A percentile compares a stretch with the other conserved stretches of the same genome.
Conservation (phyloP, 371 early-diverging fungal species). For the Mortierella sp. region DNA sequence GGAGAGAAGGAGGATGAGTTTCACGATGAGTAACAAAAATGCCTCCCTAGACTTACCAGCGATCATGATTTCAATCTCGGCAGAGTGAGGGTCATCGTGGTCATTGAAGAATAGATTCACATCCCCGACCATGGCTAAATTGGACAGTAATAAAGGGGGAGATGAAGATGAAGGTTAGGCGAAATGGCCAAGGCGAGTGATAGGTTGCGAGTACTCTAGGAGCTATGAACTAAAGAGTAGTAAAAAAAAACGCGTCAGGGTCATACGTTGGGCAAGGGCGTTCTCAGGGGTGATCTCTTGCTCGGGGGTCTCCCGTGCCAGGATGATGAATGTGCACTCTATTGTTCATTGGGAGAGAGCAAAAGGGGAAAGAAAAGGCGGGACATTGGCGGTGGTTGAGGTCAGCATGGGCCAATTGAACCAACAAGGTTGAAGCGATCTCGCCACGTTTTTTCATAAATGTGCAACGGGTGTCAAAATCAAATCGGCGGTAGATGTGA, state of each 20-base stretch:
- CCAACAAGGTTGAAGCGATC: background rate
- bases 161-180: background rate
- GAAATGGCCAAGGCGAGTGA: background rate
- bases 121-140: constrained; percentile 89
- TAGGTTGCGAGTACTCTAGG: too few relatives aligned
- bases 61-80: constrained; percentile 96
- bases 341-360: background rate
- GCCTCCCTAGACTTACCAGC: constrained; percentile 70
- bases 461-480: background rate
- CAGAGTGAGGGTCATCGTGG: constrained; percentile 76
- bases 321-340: constrained; percentile 83
- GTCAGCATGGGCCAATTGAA: background rate
- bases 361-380: background rate
- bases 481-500: background rate
- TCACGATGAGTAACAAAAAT: background rate
- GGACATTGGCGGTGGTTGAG: background rate
- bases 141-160: background rate
- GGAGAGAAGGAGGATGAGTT: background rate
- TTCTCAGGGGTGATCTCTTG: constrained; percentile 58
- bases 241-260: background rate
- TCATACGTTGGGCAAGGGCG: constrained; percentile 60
- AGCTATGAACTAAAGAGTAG: background rate
- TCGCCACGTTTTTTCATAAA: background rate
- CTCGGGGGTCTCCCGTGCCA: constrained; percentile 55
- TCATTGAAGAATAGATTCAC: constrained; percentile 94